These are phyloP conservation scores for Closterium sp. DNA, from an alignment of 139 green algal genomes.

Conservation along the genomic window DNA sequence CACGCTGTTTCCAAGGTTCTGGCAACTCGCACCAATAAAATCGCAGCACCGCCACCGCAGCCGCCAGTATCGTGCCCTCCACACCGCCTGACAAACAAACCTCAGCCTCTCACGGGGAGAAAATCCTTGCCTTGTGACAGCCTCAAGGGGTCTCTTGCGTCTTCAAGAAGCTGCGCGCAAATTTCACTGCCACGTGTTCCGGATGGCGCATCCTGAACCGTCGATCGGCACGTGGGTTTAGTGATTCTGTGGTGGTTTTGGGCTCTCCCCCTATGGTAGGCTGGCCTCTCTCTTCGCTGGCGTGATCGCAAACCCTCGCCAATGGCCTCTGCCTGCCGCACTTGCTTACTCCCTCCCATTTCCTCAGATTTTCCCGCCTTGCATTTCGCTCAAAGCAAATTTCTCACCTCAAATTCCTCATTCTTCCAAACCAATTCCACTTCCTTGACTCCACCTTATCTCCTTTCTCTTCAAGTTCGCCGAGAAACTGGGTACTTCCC, in stretches of 20 bases:
- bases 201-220: background rate
- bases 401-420: background rate
- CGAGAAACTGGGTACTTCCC: no score
- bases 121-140: background rate
- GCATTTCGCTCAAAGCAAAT: background rate
- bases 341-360: background rate
- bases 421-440: background rate
- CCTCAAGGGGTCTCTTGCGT: background rate
- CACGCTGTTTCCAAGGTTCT: background rate
- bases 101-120: background rate
- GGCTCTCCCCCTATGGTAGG: background rate
- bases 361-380: background rate
- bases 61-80: background rate
- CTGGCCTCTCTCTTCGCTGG: background rate
- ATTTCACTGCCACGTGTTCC: background rate
- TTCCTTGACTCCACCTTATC: background rate
- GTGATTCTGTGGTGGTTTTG: background rate
- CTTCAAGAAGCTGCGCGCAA: background rate
- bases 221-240: background rate
- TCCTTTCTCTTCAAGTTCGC: background rate
- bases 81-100: background rate
- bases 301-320: background rate
- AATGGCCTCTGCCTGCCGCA: background rate
- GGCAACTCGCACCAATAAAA: background rate
- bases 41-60: background rate